Evolutionary conservation across 2,329 filamentous ascomycete species (phyloP), one percentile per base, ranked within the genome.

Genomic region (Monosporascus sp.): DNA sequence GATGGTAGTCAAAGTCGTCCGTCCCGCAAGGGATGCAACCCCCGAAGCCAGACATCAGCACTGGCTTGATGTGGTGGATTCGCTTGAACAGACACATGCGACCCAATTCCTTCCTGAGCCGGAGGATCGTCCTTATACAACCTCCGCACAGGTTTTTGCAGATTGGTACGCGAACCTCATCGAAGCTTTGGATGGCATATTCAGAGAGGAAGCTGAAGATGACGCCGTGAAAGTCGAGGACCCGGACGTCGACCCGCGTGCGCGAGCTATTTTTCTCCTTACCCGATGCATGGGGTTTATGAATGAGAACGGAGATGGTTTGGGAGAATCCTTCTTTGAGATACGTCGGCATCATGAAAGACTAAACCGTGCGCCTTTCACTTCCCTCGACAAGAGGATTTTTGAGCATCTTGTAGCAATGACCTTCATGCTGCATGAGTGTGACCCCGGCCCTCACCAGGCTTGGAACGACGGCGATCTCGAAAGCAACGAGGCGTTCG

Each of bases 331-430:
- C 8, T 20, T 20, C 17, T 43, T 20, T 20, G 39, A 20, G n/a
- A 43, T 43, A n/a, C 6, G 3, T n/a, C 18, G 39, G 17, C 17
- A 43, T 31, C 27, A 31, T 31, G 27, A 31, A 11, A 31, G 27
- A 14, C 27, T 31, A 14, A 31, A 31, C 27, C 6, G 6, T 3
- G 24, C 46, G 6, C 54, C 54, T 8, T 54, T 37, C 7, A 37
- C 18, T 6, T 39, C 45, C 45, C 27, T 44, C 22, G 5, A 49
- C 18, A 0, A 0, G 2, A 20, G 24, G 11, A 48, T 58, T 18
- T 4, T 8, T 6, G 47, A 2, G 2, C 53, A 57, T 41, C 18
- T 55, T 15, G 22, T 27, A 15, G 37, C 7, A n/a, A 53, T 57
- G 53, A 6, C 25, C 6, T 5, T 2, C 3, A 9, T 53, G 31